These are phyloP conservation scores for Barbarea vulgaris DNA, from an alignment of 345 rosid species.

Conservation along the genomic window DNA sequence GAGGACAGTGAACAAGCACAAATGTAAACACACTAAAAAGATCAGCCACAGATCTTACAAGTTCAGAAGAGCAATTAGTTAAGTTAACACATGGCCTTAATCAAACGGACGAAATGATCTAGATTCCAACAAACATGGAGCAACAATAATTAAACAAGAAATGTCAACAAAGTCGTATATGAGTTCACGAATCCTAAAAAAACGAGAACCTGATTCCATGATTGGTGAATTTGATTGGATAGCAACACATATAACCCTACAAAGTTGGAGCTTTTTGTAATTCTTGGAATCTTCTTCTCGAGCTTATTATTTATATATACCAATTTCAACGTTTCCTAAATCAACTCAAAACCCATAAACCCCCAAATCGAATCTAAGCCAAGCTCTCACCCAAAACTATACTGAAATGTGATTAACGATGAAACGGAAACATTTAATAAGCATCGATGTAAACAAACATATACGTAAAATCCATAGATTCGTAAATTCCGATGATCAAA, in stretches of 20 bases:
- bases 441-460: not conserved
- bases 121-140: slow-evolving; percentile 3
- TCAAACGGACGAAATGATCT: not conserved
- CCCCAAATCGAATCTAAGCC: slow-evolving; percentile 11
- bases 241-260: slow-evolving; percentile 29
- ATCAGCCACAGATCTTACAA: slow-evolving; percentile 3
- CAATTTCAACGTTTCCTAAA: not conserved
- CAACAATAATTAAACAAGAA: not conserved
- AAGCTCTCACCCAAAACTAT: not conserved
- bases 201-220: slow-evolving; percentile 19
- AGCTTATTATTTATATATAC: not conserved
- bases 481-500: not conserved
- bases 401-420: not conserved
- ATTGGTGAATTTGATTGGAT: slow-evolving; percentile 12
- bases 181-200: not conserved
- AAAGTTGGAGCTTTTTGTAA: slow-evolving; percentile 14
- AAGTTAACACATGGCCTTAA: not conserved
- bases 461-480: not conserved
- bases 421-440: not conserved
- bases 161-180: not conserved
- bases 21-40: not conserved
- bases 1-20: not conserved
- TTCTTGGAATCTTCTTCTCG: slow-evolving; percentile 29
- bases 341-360: slow-evolving; percentile 14
- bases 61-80: not conserved